Evolutionary conservation across 2,329 filamentous ascomycete genomes (phyloP).

Genomic region (Xylariales sp.): DNA sequence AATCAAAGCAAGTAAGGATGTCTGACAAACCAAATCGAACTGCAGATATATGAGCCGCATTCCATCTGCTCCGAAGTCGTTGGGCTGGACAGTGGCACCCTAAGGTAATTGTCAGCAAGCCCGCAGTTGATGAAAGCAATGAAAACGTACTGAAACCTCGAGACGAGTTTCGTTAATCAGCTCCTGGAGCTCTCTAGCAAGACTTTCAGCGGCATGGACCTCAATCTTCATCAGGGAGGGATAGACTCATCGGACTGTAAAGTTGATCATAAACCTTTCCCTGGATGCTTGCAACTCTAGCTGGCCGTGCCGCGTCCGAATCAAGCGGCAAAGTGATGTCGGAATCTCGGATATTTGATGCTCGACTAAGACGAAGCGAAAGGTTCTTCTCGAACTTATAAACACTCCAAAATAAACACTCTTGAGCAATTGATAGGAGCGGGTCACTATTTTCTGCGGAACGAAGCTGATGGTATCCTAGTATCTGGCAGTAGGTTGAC

Average conservation of each 20-base stretch:
- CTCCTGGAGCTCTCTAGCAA: conserved; percentile 17
- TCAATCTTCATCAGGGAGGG: conserved; percentile 13
- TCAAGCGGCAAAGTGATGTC: conserved; percentile 23
- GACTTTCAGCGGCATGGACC: conserved; percentile 11
- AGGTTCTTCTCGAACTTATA: conserved; percentile 31
- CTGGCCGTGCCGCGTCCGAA: conserved; percentile 13
- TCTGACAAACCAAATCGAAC: conserved; percentile 29
- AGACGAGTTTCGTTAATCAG: conserved; percentile 17
- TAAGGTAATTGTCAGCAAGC: too few relatives aligned
- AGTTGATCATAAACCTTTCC: conserved; percentile 28
- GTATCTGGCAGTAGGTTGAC: conserved; percentile 26
- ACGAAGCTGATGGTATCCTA: conserved; percentile 26
- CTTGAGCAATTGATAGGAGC: conserved; percentile 8
- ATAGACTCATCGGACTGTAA: conserved; percentile 24
- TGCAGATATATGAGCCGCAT: conserved; percentile 27
- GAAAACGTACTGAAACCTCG: too few relatives aligned
- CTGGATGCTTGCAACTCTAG: conserved; percentile 22
- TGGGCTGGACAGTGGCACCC: too few relatives aligned
- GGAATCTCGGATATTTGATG: conserved; percentile 27
- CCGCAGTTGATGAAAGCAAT: too few relatives aligned
- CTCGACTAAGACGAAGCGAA: conserved; percentile 29
- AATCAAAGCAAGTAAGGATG: conserved; percentile 29
- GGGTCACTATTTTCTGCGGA: conserved; percentile 4
- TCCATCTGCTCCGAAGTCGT: too few relatives aligned
- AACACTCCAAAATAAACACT: conserved; percentile 31